phyloP scores from a whole-genome alignment of 2,329 filamentous ascomycete species.

The Fusarium clavum region DNA sequence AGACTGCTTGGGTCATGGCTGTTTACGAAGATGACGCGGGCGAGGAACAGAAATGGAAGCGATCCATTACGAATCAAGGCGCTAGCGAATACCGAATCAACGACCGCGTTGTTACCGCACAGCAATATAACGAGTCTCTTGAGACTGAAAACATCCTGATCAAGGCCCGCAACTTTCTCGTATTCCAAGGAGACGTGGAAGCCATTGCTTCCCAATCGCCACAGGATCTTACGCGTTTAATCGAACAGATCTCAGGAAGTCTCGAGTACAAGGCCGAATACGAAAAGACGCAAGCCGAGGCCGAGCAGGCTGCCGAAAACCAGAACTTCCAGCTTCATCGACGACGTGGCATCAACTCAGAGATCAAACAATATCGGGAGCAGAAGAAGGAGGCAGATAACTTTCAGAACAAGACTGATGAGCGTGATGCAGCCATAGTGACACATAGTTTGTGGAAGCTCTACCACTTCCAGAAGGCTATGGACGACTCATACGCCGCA shows the following conservation, averaged over 20 bases:
- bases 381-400: slow-evolving; percentile 96
- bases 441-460: slow-evolving; percentile 97
- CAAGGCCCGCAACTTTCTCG: slow-evolving; percentile 96
- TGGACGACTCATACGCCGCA: slow-evolving; percentile 89
- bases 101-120: slow-evolving; percentile 86
- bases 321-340: slow-evolving; percentile 89
- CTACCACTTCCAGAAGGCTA: slow-evolving; percentile 92
- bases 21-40: slow-evolving; percentile 98
- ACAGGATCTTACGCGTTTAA: slow-evolving; percentile 90
- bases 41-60: slow-evolving; percentile 95
- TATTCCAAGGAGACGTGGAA: slow-evolving; percentile 98
- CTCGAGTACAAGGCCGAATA: slow-evolving; percentile 95
- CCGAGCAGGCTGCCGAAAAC: slow-evolving; percentile 88
- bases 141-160: slow-evolving; percentile 97
- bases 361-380: slow-evolving; percentile 97
- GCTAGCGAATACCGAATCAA: slow-evolving; percentile 98
- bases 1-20: slow-evolving; percentile 98
- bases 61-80: slow-evolving; percentile 88
- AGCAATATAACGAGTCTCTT: slow-evolving; percentile 92
- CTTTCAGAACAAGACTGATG: slow-evolving; percentile 89
- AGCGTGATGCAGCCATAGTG: slow-evolving; percentile 90
- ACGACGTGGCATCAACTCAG: slow-evolving; percentile 93
- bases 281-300: slow-evolving; percentile 86
- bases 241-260: slow-evolving; percentile 98
- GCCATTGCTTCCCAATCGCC: slow-evolving; percentile 95